Conservation (phyloP, 768 basidiomycete species). For the Cystofilobasidium macerans region DNA sequence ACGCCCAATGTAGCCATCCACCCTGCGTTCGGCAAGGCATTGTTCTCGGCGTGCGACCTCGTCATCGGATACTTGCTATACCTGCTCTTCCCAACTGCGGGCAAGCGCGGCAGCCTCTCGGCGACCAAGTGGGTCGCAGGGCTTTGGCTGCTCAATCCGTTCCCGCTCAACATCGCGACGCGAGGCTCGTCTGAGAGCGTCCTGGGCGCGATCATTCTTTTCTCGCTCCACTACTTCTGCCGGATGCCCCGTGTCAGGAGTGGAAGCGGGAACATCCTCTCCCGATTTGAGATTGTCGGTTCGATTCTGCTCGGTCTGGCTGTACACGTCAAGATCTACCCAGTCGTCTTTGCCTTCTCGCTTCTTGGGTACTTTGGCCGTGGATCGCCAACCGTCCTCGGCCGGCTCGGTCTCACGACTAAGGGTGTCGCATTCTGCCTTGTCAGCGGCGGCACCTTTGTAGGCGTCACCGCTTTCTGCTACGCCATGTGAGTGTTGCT, state of each 20-base stretch:
- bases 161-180: conserved; percentile 92
- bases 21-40: conserved; percentile 77
- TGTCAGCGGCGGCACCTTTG: conserved; percentile 54
- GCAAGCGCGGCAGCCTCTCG: conserved; percentile 40
- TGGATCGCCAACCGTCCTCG: conserved; percentile 38
- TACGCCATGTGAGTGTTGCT: conserved; percentile 51
- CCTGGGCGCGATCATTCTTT: conserved; percentile 65
- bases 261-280: no score
- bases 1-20: conserved; percentile 70
- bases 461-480: conserved; percentile 58
- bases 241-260: no score
- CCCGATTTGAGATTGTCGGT: conserved; percentile 35
- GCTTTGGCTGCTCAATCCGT: conserved; percentile 79
- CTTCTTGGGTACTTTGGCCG: conserved; percentile 47
- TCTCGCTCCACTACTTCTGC: conserved; percentile 45
- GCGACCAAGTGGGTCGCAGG: conserved; percentile 48
- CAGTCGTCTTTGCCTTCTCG: conserved; percentile 75
- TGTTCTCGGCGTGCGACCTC: conserved; percentile 77
- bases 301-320: conserved; percentile 68
- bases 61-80: conserved; percentile 44
- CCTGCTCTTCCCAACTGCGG: conserved; percentile 46
- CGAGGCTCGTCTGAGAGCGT: conserved; percentile 90
- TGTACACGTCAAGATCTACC: conserved; percentile 96
- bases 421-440: conserved; percentile 49
- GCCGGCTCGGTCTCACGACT: conserved; percentile 38